phyloP scores from a whole-genome alignment of 495 filamentous ascomycete species.

The Articulospora tetracladia region DNA sequence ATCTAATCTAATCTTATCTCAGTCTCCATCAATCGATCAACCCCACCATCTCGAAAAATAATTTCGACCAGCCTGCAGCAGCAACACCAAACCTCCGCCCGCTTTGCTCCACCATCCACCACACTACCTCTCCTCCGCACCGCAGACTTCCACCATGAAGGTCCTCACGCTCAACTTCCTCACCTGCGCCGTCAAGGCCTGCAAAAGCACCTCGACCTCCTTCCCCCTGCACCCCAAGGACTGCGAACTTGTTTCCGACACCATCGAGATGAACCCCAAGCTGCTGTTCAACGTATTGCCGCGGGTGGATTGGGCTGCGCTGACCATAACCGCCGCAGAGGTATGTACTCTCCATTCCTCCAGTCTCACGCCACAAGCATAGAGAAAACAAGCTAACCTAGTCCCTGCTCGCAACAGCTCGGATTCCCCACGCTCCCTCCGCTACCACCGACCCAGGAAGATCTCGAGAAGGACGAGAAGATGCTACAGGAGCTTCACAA shows the following conservation, averaged over 20 bases:
- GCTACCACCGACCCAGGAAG: constrained; percentile 53
- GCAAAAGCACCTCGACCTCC: constrained; percentile 70
- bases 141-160: constrained; percentile 61
- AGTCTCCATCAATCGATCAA: neutral
- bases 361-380: neutral
- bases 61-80: neutral
- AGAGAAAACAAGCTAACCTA: neutral
- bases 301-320: constrained; percentile 81
- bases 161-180: constrained; percentile 95
- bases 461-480: constrained; percentile 58
- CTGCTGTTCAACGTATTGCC: constrained; percentile 81
- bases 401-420: constrained; percentile 49
- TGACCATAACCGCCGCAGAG: constrained; percentile 72
- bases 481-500: constrained; percentile 72
- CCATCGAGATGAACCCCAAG: constrained; percentile 71
- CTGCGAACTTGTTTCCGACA: constrained; percentile 79
- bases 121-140: neutral
- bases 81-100: neutral
- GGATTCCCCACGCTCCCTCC: constrained; percentile 77
- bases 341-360: constrained; percentile 40
- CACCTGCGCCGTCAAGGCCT: constrained; percentile 90
- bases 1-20: constrained; percentile 13
- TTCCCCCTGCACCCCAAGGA: constrained; percentile 91
- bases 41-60: constrained; percentile 10
- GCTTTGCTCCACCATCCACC: neutral